Evolutionary conservation across 345 rosid genomes (phyloP).

Genomic region (Rhodamnia rubescens): DNA sequence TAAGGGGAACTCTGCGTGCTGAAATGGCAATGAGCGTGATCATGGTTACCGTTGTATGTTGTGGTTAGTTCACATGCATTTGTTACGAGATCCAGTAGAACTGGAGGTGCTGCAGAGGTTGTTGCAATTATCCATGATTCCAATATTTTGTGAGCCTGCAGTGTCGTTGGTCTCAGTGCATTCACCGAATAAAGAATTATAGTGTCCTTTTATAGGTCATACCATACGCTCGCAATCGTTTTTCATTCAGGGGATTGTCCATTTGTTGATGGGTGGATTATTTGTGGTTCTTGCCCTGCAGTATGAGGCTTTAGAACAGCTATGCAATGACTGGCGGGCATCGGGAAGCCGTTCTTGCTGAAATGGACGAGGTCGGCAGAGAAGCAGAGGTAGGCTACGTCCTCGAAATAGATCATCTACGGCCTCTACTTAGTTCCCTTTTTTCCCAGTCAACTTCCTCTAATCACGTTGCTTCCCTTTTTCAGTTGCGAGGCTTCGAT

Average conservation of each 20-base stretch:
- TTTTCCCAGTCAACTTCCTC: background rate
- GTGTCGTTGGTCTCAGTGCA: background rate
- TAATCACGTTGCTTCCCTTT: background rate
- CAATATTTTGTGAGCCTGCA: background rate
- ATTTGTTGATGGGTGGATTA: background rate
- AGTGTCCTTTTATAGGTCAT: background rate
- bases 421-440: background rate
- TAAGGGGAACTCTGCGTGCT: background rate
- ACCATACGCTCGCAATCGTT: background rate
- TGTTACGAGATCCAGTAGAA: background rate
- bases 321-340: constrained; percentile 56
- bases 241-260: background rate
- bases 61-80: background rate
- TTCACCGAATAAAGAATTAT: background rate
- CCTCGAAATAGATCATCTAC: background rate
- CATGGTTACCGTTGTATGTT: background rate
- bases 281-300: constrained; percentile 8
- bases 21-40: background rate
- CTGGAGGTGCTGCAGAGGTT: background rate
- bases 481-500: constrained; percentile 67
- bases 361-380: constrained; percentile 59
- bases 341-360: constrained; percentile 57
- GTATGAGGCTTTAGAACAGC: constrained; percentile 50
- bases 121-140: background rate
- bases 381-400: constrained; percentile 45